A percentile compares a stretch with the other conserved stretches of the same genome.
phyloP scores from a whole-genome alignment of 2,329 filamentous ascomycete species.

The Penicillium brasilianum region DNA sequence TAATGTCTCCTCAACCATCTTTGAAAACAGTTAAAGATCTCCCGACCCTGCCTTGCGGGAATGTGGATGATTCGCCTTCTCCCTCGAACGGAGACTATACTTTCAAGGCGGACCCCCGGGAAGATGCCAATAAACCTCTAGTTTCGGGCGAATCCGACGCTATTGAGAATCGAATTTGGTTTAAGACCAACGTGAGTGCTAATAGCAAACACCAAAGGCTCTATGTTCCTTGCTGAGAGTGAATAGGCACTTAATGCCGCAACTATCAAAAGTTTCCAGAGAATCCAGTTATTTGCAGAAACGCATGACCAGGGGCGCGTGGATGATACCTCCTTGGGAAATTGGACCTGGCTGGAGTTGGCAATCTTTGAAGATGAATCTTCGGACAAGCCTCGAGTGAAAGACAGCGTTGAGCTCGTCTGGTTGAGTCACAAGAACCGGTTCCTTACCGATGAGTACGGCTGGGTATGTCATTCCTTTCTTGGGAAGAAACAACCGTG shows the following conservation, averaged over 20 bases:
- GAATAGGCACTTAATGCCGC: constrained; percentile 1
- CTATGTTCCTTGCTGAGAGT: neutral
- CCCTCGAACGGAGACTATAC: neutral
- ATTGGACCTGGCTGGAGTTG: constrained; percentile 16
- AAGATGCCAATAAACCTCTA: neutral
- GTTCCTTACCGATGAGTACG: constrained; percentile 9
- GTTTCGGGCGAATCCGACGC: neutral
- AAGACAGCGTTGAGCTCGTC: constrained; percentile 9
- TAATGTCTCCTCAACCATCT: neutral
- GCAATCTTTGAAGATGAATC: constrained; percentile 15
- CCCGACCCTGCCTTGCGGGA: neutral
- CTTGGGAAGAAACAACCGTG: neutral
- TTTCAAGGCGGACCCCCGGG: neutral
- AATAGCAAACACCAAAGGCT: too few relatives aligned
- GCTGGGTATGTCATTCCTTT: constrained; percentile 7
- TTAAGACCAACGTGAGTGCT: constrained; percentile 4
- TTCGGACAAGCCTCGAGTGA: constrained; percentile 1
- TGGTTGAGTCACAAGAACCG: constrained; percentile 15
- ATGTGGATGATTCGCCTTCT: constrained; percentile 3
- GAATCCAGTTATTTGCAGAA: constrained; percentile 1
- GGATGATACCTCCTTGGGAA: constrained; percentile 7
- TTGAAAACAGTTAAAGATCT: neutral
- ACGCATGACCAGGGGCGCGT: neutral
- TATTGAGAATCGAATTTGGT: constrained; percentile 5
- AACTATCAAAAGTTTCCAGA: neutral